phyloP scores from a whole-genome alignment of 1,284 basidiomycete species.

The Cerioporus squamosus region DNA sequence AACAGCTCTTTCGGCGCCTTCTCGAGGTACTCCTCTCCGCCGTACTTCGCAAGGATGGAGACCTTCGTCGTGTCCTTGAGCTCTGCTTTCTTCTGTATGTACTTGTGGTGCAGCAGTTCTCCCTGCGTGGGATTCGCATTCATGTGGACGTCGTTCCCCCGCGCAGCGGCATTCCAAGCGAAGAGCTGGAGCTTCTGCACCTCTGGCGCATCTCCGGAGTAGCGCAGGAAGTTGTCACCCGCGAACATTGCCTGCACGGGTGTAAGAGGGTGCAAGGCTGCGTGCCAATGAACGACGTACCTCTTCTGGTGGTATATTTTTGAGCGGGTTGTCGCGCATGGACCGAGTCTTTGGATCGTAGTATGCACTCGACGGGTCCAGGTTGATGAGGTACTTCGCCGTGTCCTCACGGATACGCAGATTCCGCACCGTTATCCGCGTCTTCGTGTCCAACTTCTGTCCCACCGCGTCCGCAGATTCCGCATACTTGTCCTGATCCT shows the following conservation, averaged over 20 bases:
- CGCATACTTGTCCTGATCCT: constrained; percentile 95
- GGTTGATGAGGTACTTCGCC: constrained; percentile 97
- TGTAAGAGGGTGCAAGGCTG: constrained; percentile 10
- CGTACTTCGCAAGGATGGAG: constrained; percentile 89
- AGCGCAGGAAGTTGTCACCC: constrained; percentile 95
- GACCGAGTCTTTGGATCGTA: constrained; percentile 99
- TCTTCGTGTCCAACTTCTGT: constrained; percentile 97
- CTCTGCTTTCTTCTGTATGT: constrained; percentile 90
- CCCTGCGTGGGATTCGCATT: constrained; percentile 98
- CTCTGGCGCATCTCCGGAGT: constrained; percentile 88
- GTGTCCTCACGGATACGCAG: constrained; percentile 99
- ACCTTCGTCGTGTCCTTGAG: constrained; percentile 87
- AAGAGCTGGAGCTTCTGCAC: constrained; percentile 94
- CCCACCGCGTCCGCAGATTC: constrained; percentile 97
- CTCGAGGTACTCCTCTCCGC: constrained; percentile 93
- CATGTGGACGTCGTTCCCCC: constrained; percentile 94
- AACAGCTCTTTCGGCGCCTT: constrained; percentile 87
- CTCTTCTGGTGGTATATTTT: constrained; percentile 82
- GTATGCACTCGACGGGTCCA: constrained; percentile 95
- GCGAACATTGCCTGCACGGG: constrained; percentile 79
- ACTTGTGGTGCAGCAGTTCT: constrained; percentile 90
- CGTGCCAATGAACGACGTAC: constrained; percentile 45
- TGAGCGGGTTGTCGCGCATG: constrained; percentile 95
- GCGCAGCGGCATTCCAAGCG: constrained; percentile 94
- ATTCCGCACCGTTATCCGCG: constrained; percentile 97